phyloP scores from a whole-genome alignment of 1,284 basidiomycete species.

The Amylostereum areolatum region DNA sequence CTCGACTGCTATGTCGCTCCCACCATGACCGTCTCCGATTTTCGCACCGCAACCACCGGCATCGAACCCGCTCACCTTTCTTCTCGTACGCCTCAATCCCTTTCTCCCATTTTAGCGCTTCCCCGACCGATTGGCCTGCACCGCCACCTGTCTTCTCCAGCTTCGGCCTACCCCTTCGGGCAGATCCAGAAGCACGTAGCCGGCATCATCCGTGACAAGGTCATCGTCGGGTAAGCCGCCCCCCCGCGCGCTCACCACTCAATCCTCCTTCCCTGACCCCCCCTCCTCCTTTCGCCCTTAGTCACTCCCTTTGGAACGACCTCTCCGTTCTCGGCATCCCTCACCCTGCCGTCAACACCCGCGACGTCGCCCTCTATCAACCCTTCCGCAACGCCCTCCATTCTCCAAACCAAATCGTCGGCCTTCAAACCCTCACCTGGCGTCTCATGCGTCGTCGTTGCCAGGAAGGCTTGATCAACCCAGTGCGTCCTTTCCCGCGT shows the following conservation, averaged over 20 bases:
- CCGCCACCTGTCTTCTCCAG: constrained; percentile 22
- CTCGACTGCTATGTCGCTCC: constrained; percentile 62
- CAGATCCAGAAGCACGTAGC: constrained; percentile 60
- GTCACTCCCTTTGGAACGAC: constrained; percentile 70
- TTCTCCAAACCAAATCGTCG: constrained; percentile 57
- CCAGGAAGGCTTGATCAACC: constrained; percentile 62
- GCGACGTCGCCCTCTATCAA: constrained; percentile 75
- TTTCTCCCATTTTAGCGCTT: background rate
- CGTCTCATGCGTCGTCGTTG: constrained; percentile 71
- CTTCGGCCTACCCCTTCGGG: constrained; percentile 45
- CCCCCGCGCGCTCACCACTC: too few relatives aligned
- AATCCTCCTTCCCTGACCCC: too few relatives aligned
- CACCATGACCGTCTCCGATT: constrained; percentile 68
- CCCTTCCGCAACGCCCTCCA: constrained; percentile 69
- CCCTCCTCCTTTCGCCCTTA: too few relatives aligned
- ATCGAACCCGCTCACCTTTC: constrained; percentile 50
- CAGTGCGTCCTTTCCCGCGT: constrained; percentile 39
- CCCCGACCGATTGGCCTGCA: constrained; percentile 4
- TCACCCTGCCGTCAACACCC: constrained; percentile 72
- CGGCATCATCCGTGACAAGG: constrained; percentile 55
- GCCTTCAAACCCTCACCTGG: constrained; percentile 73
- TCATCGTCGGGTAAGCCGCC: constrained; percentile 45
- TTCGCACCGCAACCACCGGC: constrained; percentile 66
- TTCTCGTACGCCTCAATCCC: constrained; percentile 13
- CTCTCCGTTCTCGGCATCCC: constrained; percentile 75